A percentile compares a stretch with the other conserved stretches of the same genome.
Conservation (phyloP, 2,329 filamentous ascomycete genomes). For the Monilinia vaccinii-corymbosi region DNA sequence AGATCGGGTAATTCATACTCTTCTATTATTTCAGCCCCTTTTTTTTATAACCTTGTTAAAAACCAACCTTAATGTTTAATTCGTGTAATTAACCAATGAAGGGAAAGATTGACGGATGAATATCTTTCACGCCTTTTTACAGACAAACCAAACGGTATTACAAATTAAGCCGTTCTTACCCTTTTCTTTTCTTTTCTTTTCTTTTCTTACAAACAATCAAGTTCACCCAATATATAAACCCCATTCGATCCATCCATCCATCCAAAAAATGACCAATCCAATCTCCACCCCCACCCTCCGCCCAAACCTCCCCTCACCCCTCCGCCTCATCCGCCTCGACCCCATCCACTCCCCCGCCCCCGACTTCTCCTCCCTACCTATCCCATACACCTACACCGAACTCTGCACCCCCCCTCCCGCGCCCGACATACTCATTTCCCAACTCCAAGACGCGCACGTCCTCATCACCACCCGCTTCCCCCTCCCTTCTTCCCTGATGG, state of each 20-base stretch:
- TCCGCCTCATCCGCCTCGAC: not conserved
- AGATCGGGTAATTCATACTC: no score
- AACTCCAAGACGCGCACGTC: conserved; percentile 27
- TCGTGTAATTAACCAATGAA: no score
- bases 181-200: not conserved
- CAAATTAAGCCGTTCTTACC: not conserved
- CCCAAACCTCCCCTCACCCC: not conserved
- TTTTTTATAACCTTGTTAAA: no score
- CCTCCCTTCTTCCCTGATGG: conserved; percentile 26
- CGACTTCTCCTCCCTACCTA: conserved; percentile 9
- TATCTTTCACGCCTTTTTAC: not conserved
- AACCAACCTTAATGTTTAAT: no score
- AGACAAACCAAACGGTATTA: not conserved
- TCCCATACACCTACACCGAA: conserved; percentile 18
- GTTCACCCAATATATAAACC: not conserved
- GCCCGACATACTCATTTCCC: conserved; percentile 22
- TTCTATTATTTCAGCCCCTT: no score
- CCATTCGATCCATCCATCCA: not conserved
- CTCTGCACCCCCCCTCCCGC: conserved; percentile 18
- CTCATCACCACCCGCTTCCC: conserved; percentile 29
- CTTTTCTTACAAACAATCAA: not conserved
- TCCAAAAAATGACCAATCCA: not conserved
- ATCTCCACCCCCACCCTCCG: not conserved
- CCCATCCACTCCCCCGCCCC: not conserved
- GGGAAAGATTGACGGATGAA: not conserved